Percentiles rank a stretch among this genome's conserved stretches.
Evolutionary conservation across 2,329 filamentous ascomycete genomes (phyloP).

Genomic region (Fusarium scirpi): DNA sequence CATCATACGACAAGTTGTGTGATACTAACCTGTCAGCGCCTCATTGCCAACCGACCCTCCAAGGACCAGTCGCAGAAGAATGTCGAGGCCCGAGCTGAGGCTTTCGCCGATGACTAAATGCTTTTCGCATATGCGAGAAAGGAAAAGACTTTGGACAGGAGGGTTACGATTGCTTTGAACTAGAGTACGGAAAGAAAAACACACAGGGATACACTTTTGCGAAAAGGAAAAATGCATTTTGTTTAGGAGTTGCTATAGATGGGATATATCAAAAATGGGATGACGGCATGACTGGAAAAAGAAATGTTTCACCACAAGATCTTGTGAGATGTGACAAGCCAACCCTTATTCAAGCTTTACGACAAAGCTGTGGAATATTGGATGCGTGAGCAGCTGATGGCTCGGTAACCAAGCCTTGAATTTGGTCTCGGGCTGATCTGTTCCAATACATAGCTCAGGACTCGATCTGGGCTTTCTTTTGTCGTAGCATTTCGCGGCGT

Average conservation of each 20-base stretch:
- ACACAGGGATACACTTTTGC: slow-evolving; percentile 3
- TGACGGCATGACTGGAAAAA: slow-evolving; percentile 5
- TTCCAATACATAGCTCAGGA: background rate
- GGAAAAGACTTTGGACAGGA: background rate
- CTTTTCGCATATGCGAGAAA: background rate
- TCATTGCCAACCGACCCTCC: slow-evolving; percentile 63
- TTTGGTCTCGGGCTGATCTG: slow-evolving; percentile 2
- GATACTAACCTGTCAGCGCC: slow-evolving; percentile 56
- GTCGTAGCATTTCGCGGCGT: slow-evolving; percentile 1
- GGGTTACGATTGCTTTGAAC: slow-evolving; percentile 23
- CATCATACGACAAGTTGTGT: background rate
- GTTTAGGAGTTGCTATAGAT: slow-evolving; percentile 38
- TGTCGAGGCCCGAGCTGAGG: slow-evolving; percentile 57
- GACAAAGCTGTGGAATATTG: background rate
- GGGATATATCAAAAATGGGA: slow-evolving; percentile 35
- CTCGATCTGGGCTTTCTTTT: background rate
- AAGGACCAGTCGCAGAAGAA: slow-evolving; percentile 53
- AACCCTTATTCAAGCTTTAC: background rate
- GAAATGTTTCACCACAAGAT: slow-evolving; percentile 1
- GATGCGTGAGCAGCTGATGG: background rate
- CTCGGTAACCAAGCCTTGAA: background rate
- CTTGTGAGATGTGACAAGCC: slow-evolving; percentile 4
- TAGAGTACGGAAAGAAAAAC: slow-evolving; percentile 34
- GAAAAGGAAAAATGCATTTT: slow-evolving; percentile 33
- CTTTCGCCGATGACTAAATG: slow-evolving; percentile 55